Base-by-base conservation (phyloP, 371 early-diverging fungal species). In the Smittium culicis region DNA sequence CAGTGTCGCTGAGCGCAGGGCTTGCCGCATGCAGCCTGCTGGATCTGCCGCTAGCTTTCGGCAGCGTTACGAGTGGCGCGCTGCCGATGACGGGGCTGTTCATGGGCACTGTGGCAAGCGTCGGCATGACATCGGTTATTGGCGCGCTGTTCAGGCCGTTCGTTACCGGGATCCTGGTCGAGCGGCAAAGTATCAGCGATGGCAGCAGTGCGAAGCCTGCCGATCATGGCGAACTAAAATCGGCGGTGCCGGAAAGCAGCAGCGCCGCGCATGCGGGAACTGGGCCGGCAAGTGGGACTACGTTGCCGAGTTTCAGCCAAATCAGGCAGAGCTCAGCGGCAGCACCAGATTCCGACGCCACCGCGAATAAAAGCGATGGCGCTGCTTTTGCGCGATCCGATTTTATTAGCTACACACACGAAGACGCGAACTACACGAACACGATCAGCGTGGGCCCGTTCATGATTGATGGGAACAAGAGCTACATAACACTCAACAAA, bases 381-480 rank as follows among this genome's bases (percentile, higher is more conserved):
- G 5, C 8, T 27, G 5, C 29, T 32, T 8, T 8, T 59, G 30
- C 59, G 28, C 5, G n/a, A 16, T 16, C 25, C 27, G 30, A 30
- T 8, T 59, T 59, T 14, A 30, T 14, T 5, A n/a, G 27, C 27
- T 25, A 8, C 14, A n/a, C 8, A 11, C 11, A 59, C 11, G 59
- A 59, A 27, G 59, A 14, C 3, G 32, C 34, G 20, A 45, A 45
- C 20, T 8, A 20, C 2, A n/a, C n/a, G n/a, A 24, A 62, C 2
- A 3, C 29, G 24, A n/a, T 62, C 11, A 5, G 11, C 17, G 20
- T 62, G 2, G 63, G 63, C 2, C 63, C 63, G 8, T 62, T 62
- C n/a, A n/a, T 34, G 28, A 24, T 62, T 24, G 34, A 62, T 62
- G 63, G 63, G 5, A 62, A 62, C n/a, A 62, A 62, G 34, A 17